Conservation (phyloP, 345 rosid genomes). For the Anacardium occidentale region DNA sequence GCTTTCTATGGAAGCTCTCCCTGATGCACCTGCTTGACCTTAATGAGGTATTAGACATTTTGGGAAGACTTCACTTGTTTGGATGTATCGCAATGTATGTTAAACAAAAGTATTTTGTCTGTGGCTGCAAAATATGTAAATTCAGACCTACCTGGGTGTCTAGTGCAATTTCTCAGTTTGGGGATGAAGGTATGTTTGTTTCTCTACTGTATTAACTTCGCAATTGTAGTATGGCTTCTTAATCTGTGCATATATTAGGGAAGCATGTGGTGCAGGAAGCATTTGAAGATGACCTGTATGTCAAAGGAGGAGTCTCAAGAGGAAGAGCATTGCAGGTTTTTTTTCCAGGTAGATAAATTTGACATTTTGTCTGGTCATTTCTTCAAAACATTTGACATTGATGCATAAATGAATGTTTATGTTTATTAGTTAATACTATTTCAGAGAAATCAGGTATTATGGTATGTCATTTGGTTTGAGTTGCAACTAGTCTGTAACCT, state of each 20-base stretch:
- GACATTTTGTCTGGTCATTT: neutral
- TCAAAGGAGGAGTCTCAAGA: constrained; percentile 83
- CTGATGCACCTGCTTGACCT: constrained; percentile 21
- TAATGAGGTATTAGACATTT: constrained; percentile 48
- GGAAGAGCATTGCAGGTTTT: constrained; percentile 65
- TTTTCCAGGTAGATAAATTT: constrained; percentile 54
- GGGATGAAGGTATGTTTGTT: constrained; percentile 55
- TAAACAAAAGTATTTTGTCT: constrained; percentile 62
- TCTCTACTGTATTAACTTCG: neutral
- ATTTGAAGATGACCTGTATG: constrained; percentile 78
- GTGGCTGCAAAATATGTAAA: constrained; percentile 58
- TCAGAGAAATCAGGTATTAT: too few species aligned
- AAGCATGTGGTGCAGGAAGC: constrained; percentile 80
- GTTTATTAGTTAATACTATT: neutral
- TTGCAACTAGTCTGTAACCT: neutral
- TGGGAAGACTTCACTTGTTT: constrained; percentile 95
- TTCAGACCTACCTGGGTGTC: constrained; percentile 44
- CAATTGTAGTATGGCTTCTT: constrained; percentile 8
- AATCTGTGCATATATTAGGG: constrained; percentile 42
- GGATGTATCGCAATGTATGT: constrained; percentile 75
- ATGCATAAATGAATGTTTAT: neutral
- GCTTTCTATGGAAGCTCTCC: neutral
- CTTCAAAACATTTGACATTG: neutral
- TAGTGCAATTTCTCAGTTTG: constrained; percentile 48
- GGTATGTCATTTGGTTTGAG: neutral